Evolutionary conservation across 139 green algal species (phyloP).

Genomic region (Penium margaritaceum): DNA sequence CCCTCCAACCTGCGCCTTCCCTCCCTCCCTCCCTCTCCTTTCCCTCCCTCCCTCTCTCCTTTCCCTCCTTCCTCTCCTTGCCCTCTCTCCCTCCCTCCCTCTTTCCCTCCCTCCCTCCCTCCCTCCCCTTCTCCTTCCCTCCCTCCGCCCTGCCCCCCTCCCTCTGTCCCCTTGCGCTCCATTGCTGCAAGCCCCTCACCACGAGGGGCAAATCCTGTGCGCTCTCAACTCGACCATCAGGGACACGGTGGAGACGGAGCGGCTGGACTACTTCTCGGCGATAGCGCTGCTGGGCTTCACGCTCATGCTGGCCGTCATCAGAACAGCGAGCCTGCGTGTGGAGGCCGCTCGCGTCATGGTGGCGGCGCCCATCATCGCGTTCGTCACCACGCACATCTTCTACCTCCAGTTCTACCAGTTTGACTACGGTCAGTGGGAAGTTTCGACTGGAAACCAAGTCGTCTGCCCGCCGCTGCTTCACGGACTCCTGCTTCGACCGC

Average conservation of each 20-base stretch:
- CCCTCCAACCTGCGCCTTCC: too few species aligned
- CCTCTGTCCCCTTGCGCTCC: not conserved
- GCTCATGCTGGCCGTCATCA: constrained; percentile 25
- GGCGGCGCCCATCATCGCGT: constrained; percentile 26
- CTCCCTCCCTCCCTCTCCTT: too few species aligned
- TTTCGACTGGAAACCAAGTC: too few species aligned
- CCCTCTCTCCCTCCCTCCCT: not conserved
- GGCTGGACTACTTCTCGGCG: constrained; percentile 32
- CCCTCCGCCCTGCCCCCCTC: not conserved
- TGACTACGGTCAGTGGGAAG: constrained; percentile 73
- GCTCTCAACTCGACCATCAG: too few species aligned
- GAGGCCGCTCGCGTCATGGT: constrained; percentile 27
- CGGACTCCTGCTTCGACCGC: not conserved
- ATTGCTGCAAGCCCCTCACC: not conserved
- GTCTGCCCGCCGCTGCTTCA: too few species aligned
- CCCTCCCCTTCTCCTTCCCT: not conserved
- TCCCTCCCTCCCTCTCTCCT: too few species aligned
- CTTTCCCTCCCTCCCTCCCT: not conserved
- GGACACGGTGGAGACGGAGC: too few species aligned
- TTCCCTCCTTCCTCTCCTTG: not conserved
- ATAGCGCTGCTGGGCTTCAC: constrained; percentile 20
- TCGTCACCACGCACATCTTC: constrained; percentile 54
- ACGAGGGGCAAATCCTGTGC: too few species aligned
- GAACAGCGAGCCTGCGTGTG: not conserved
- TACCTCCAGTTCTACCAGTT: constrained; percentile 76